Percentiles rank a stretch among this genome's conserved stretches.
phyloP scores from a whole-genome alignment of 371 early-diverging fungal species.

The Lichtheimia corymbifera region DNA sequence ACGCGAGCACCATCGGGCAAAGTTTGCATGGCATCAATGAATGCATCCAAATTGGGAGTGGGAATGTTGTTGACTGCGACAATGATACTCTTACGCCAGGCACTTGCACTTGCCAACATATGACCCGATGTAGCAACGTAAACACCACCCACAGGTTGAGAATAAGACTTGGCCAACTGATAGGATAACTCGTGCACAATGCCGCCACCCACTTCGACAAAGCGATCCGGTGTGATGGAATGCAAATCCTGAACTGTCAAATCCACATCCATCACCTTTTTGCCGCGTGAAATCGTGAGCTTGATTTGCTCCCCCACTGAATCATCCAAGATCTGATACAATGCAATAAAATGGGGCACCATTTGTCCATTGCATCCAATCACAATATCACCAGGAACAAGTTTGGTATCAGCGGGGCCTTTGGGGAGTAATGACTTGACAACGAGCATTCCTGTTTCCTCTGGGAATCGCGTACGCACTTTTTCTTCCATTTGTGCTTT shows the following conservation, averaged over 20 bases:
- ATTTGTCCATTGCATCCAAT: conserved; percentile 60
- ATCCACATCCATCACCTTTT: conserved; percentile 48
- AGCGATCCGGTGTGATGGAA: conserved; percentile 67
- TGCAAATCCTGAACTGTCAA: conserved; percentile 78
- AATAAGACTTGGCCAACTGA: conserved; percentile 78
- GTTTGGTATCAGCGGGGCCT: conserved; percentile 63
- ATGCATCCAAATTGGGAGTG: conserved; percentile 77
- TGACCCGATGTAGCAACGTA: conserved; percentile 78
- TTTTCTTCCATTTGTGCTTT: conserved; percentile 58
- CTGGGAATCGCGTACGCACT: conserved; percentile 55
- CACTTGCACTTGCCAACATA: conserved; percentile 63
- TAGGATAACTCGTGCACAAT: conserved; percentile 82
- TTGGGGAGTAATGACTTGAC: conserved; percentile 69
- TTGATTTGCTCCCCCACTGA: conserved; percentile 61
- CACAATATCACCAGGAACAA: conserved; percentile 75
- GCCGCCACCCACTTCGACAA: conserved; percentile 84
- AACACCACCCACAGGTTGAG: conserved; percentile 76
- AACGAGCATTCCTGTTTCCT: conserved; percentile 77
- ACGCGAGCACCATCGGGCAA: conserved; percentile 80
- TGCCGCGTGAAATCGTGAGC: conserved; percentile 72
- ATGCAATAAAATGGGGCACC: conserved; percentile 69
- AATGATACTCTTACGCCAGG: conserved; percentile 69
- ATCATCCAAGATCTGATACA: conserved; percentile 67
- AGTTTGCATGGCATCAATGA: conserved; percentile 64
- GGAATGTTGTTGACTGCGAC: conserved; percentile 68